phyloP scores from a whole-genome alignment of 148 eudicot genomes.

The Arctostaphylos glauca region DNA sequence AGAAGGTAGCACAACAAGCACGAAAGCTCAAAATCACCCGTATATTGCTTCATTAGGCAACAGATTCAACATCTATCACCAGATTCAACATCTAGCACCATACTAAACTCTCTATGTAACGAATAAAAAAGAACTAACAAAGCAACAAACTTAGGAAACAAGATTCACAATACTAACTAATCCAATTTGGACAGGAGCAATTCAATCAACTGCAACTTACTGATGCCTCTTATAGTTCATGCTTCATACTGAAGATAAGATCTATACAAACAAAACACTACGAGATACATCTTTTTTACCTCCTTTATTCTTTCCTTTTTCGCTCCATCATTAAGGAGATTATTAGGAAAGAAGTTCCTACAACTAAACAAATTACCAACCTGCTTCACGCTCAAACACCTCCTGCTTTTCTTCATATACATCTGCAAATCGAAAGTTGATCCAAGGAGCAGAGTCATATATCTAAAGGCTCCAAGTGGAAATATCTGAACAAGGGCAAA shows the following conservation, averaged over 20 bases:
- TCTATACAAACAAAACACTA: not conserved
- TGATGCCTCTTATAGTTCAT: not conserved
- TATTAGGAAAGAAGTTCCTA: conserved; percentile 4
- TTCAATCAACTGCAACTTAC: not conserved
- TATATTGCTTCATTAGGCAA: not conserved
- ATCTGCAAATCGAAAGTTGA: conserved; percentile 48
- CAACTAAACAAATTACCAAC: conserved; percentile 29
- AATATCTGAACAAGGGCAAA: not conserved
- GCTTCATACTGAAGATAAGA: not conserved
- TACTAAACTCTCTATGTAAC: not conserved
- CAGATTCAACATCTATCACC: not conserved
- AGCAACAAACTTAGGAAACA: not conserved
- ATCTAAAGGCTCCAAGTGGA: not conserved
- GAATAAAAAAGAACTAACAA: not conserved
- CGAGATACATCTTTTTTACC: not conserved
- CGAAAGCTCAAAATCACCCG: not conserved
- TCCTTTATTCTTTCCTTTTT: not conserved
- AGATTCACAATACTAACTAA: not conserved
- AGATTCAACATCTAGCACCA: not conserved
- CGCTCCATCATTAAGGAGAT: not conserved
- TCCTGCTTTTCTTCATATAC: conserved; percentile 87
- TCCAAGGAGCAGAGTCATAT: conserved; percentile 8
- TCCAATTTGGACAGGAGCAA: not conserved
- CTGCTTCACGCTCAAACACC: conserved; percentile 94
- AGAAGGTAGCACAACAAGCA: not conserved